A percentile compares a stretch with the other conserved stretches of the same genome.
Conservation (phyloP, 78 protist species). For the Dictyostelium capitatum region DNA sequence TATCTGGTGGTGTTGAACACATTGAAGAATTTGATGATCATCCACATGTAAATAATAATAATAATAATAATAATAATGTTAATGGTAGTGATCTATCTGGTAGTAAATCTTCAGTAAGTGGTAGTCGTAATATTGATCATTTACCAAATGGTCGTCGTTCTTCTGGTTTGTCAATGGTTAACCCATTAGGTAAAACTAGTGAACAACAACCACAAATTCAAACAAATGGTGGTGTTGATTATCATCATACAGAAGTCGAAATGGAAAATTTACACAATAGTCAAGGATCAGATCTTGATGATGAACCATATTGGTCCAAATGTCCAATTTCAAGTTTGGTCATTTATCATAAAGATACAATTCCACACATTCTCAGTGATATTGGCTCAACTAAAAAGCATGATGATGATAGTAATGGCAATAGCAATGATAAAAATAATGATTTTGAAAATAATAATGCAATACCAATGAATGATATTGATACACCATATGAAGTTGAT, state of each 20-base stretch:
- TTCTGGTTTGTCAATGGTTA: neutral
- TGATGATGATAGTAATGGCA: neutral
- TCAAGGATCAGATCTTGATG: neutral
- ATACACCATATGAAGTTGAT: constrained; percentile 18
- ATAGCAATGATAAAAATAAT: neutral
- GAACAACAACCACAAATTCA: neutral
- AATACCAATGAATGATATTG: neutral
- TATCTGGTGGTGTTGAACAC: neutral
- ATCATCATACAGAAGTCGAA: neutral
- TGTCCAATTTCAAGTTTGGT: constrained; percentile 63
- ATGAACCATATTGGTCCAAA: constrained; percentile 49
- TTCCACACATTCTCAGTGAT: neutral
- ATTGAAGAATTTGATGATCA: constrained; percentile 22
- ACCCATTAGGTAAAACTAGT: neutral
- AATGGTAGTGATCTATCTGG: neutral
- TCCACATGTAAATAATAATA: constrained; percentile 5
- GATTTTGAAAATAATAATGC: neutral
- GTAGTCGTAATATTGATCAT: too few relatives aligned
- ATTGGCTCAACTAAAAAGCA: neutral
- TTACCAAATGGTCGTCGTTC: neutral
- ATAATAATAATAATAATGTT: too few relatives aligned
- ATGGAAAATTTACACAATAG: neutral
- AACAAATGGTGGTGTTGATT: neutral
- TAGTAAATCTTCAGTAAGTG: neutral
- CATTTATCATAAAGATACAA: constrained; percentile 52